These are phyloP conservation scores for Corchorus capsularis DNA, from an alignment of 345 rosid species.

Conservation along the genomic window DNA sequence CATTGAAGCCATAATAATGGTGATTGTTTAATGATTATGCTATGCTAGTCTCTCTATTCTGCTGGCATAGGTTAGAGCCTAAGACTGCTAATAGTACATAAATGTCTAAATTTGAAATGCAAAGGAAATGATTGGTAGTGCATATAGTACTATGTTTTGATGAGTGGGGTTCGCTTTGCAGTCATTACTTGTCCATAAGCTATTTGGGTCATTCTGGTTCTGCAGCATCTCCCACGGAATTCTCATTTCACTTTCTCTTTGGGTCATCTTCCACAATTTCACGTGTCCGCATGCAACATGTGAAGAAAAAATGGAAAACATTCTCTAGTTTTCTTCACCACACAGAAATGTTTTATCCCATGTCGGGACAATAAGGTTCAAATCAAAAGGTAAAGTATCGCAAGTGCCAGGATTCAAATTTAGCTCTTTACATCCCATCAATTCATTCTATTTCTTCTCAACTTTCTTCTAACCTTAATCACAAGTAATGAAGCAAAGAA, in stretches of 20 bases:
- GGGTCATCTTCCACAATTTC: neutral
- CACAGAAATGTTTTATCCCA: neutral
- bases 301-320: neutral
- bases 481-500: neutral
- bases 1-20: neutral
- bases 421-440: neutral
- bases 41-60: neutral
- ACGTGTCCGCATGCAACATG: neutral
- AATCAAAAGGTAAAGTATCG: neutral
- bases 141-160: neutral
- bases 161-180: neutral
- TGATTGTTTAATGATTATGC: neutral
- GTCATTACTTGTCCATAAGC: neutral
- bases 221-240: neutral
- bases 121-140: neutral
- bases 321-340: neutral
- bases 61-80: neutral
- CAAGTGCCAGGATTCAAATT: neutral
- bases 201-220: neutral
- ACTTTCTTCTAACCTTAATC: neutral
- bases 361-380: neutral
- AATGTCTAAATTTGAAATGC: neutral
- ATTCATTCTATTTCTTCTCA: neutral
- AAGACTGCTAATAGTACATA: neutral
- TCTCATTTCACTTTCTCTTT: neutral